Percentiles rank a stretch among this genome's conserved stretches.
Conservation (phyloP, 495 filamentous ascomycete genomes). For the Penicilliopsis zonata region DNA sequence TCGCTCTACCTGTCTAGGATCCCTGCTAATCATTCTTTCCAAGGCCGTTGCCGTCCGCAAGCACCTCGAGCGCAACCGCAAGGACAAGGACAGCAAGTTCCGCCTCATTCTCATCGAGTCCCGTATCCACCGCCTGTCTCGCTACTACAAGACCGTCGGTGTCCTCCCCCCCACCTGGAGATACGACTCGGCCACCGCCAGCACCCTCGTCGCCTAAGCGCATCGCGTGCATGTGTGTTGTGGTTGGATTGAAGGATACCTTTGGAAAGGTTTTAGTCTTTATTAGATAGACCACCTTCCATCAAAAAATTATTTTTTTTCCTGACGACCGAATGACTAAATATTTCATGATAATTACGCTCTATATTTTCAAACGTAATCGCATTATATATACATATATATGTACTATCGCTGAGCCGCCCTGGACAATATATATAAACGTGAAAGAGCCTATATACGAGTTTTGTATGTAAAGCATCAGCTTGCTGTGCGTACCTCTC, state of each 20-base stretch:
- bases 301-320: no score
- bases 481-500: slow-evolving; percentile 38
- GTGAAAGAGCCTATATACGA: no score
- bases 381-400: no score
- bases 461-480: background rate
- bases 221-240: slow-evolving; percentile 4
- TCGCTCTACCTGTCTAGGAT: no score
- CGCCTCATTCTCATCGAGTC: slow-evolving; percentile 99
- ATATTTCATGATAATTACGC: no score
- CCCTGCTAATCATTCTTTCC: background rate
- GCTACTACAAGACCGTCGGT: slow-evolving; percentile 98
- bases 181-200: slow-evolving; percentile 64
- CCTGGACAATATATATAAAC: no score
- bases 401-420: no score
- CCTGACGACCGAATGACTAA: no score
- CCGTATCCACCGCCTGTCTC: slow-evolving; percentile 94
- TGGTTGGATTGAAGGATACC: no score
- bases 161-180: slow-evolving; percentile 97
- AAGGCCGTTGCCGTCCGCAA: slow-evolving; percentile 97
- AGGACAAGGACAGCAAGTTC: slow-evolving; percentile 99
- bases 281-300: no score
- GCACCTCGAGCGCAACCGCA: slow-evolving; percentile 99
- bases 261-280: no score
- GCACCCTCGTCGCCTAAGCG: slow-evolving; percentile 42
- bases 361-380: no score